Conservation (phyloP, 2,329 filamentous ascomycete species). For the Calonectria pseudoturangicola region DNA sequence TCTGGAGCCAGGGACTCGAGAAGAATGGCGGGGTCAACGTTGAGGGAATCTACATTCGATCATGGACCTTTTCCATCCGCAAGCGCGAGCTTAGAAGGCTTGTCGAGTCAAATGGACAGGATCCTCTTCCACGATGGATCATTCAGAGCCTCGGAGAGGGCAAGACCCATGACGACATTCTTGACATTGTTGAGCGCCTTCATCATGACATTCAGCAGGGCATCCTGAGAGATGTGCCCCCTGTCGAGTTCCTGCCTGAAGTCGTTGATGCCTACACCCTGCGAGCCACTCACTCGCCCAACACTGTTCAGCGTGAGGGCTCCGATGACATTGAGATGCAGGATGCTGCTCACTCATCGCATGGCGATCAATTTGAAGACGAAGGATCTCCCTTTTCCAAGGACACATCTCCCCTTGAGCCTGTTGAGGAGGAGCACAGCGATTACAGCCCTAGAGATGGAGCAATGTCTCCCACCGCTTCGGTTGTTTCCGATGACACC, state of each 20-base stretch:
- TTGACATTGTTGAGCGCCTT: slow-evolving; percentile 68
- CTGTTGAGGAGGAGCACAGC: slow-evolving; percentile 50
- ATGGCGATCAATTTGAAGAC: slow-evolving; percentile 38
- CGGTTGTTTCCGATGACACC: slow-evolving; percentile 40
- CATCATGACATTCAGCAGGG: slow-evolving; percentile 66
- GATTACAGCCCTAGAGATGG: slow-evolving; percentile 41
- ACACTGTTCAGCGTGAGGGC: slow-evolving; percentile 29
- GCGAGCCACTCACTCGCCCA: slow-evolving; percentile 45
- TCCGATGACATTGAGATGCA: slow-evolving; percentile 43
- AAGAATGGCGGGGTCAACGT: slow-evolving; percentile 53
- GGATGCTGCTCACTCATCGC: slow-evolving; percentile 34
- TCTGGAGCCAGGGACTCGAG: slow-evolving; percentile 75
- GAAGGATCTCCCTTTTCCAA: slow-evolving; percentile 48
- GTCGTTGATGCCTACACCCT: slow-evolving; percentile 64
- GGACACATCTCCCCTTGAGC: slow-evolving; percentile 53
- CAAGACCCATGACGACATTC: slow-evolving; percentile 69
- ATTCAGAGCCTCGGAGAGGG: slow-evolving; percentile 66
- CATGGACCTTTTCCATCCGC: slow-evolving; percentile 77
- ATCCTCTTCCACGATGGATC: slow-evolving; percentile 65
- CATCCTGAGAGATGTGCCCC: slow-evolving; percentile 69
- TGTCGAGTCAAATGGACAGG: slow-evolving; percentile 56
- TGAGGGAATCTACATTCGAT: slow-evolving; percentile 58
- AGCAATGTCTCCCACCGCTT: slow-evolving; percentile 41
- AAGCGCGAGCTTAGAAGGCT: slow-evolving; percentile 79
- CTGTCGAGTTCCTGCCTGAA: slow-evolving; percentile 76